A percentile compares a stretch with the other conserved stretches of the same genome.
These are phyloP conservation scores for Camelina neglecta DNA, from an alignment of 345 rosid genomes.

Conservation along the genomic window DNA sequence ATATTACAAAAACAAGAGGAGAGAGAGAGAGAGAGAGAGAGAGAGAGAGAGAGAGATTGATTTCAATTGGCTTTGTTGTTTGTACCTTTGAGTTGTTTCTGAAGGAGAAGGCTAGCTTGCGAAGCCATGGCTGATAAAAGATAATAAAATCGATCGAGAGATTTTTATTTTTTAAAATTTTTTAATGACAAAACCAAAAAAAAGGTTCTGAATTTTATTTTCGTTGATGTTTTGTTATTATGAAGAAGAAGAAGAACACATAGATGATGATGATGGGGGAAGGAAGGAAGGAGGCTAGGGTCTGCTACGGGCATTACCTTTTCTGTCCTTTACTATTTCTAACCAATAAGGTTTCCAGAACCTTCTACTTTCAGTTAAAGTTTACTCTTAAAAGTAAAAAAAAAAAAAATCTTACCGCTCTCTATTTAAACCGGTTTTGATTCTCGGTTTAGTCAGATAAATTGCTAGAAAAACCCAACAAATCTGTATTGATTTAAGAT, in stretches of 20 bases:
- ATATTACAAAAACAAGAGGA: not conserved
- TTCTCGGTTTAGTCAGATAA: not conserved
- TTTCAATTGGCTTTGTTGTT: no score
- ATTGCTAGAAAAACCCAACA: no score
- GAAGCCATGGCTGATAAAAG: conserved; percentile 51
- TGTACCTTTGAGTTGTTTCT: conserved; percentile 88
- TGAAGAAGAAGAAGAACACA: not conserved
- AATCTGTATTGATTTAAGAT: not conserved
- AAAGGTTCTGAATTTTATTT: not conserved
- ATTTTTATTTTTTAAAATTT: not conserved
- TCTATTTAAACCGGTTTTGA: not conserved
- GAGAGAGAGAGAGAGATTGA: not conserved
- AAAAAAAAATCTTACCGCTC: not conserved
- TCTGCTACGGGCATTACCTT: not conserved
- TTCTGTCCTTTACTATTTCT: not conserved
- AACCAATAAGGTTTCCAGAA: not conserved
- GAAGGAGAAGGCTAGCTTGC: conserved; percentile 95
- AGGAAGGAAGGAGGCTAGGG: not conserved
- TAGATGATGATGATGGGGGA: not conserved
- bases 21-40: not conserved
- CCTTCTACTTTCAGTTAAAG: not conserved
- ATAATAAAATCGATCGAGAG: not conserved
- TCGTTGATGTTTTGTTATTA: not conserved
- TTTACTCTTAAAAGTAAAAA: not conserved
- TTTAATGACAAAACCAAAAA: not conserved